Base-by-base conservation (phyloP, 176 grass and related monocot species). In the Carex parvula region DNA sequence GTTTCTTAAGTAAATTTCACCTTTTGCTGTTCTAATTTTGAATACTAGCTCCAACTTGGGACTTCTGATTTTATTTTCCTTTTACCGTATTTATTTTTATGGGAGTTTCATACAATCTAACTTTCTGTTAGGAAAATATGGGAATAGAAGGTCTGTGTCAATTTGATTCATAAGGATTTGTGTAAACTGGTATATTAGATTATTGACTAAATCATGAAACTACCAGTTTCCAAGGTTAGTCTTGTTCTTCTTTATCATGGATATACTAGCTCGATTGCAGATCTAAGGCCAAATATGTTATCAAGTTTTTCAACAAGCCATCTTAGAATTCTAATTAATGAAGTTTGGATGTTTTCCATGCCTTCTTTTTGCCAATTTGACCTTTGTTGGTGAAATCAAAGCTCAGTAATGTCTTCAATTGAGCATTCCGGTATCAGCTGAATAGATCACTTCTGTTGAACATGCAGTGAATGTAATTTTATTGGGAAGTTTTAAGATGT, bases 371-470 rank as follows among this genome's bases (percentile, higher is more conserved):
- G 52, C 22, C 26, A 6, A 24, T 17, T 46, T 64, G 87, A 53
- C 87, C 35, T 56, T 71, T 87, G 39, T 78, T 29, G 64, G 9
- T 77, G 66, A 89, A 86, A 85, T 83, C 65, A 53, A 7, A 18
- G 14, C 10, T 74, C 83, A 18, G 35, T 10, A 26, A 20, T 71
- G 33, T 75, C 48, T 4, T 4, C 24, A 81, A 44, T 15, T 64
- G 14, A 0, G 12, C n/a, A 52, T 48, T 77, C 80, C 18, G 21
- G 24, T 46, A 55, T n/a, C 13, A 73, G 13, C 15, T 73, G 41
- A 52, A 50, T 52, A 21, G 70, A 20, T 52, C 14, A 33, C 5
- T 74, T 16, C 0, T 56, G 37, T 79, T 24, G 1, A 41, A 12
- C 8, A 20, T 29, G 63, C 55, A 41, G 26, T 29, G 2, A 7